A percentile compares a stretch with the other conserved stretches of the same genome.
phyloP scores from a whole-genome alignment of 495 filamentous ascomycete genomes.

The Talaromyces stipitatus region DNA sequence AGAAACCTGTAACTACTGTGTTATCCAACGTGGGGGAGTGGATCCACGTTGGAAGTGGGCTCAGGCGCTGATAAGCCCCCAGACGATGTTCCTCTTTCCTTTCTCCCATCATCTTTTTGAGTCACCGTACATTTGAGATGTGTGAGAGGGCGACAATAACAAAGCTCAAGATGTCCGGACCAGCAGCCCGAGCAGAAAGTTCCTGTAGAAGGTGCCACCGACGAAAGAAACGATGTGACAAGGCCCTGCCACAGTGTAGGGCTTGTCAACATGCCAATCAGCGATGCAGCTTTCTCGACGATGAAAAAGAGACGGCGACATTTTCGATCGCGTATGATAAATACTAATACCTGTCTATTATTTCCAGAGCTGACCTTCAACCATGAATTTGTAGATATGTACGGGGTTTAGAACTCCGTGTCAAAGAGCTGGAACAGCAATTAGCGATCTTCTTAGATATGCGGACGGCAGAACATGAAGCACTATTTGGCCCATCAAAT shows the following conservation, averaged over 20 bases:
- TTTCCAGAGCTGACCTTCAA: no score
- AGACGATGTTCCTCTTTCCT: no score
- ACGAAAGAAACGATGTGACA: conserved; percentile 32
- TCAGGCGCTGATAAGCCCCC: no score
- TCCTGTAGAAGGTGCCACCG: conserved; percentile 31
- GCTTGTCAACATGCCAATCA: conserved; percentile 24
- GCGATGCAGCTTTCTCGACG: conserved; percentile 28
- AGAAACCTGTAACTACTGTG: no score
- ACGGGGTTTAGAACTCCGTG: conserved; percentile 20
- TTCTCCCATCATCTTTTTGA: background rate
- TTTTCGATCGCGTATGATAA: conserved; percentile 27
- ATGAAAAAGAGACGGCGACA: conserved; percentile 24
- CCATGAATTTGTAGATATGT: conserved; percentile 22
- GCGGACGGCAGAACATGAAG: background rate
- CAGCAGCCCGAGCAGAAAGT: conserved; percentile 14
- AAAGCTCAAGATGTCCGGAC: background rate
- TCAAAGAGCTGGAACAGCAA: conserved; percentile 24
- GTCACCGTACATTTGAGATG: background rate
- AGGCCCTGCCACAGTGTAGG: conserved; percentile 23
- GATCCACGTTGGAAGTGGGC: no score
- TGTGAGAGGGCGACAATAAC: background rate
- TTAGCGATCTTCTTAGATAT: conserved; percentile 9
- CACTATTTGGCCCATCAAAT: background rate
- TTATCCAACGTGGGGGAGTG: no score
- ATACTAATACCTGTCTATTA: background rate